Evolutionary conservation across 768 basidiomycete species (phyloP), one percentile per base, ranked within the genome.

Genomic region (Leccinum olivaceopallidum): DNA sequence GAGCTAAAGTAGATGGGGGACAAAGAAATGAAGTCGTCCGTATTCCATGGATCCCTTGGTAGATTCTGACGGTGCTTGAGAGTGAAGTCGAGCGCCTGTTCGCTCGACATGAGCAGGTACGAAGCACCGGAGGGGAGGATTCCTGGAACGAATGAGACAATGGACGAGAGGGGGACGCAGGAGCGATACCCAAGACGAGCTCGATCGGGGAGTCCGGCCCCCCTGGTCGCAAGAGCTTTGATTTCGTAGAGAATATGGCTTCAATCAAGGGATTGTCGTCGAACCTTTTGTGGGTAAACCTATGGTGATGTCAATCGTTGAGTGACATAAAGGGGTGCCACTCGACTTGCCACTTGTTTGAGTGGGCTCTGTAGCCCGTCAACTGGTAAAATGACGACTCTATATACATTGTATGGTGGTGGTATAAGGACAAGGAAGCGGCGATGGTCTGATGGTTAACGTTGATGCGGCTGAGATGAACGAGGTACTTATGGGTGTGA

Each of bases 1-100:
- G 62, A 65, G 52, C 54, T 16, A 55, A 84, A 84, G 48, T 73
- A 67, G 36, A 84, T 80, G 1, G 83, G 83, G 0, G 83, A 84
- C 8, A 84, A 63, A 0, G 82, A 83, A 28, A 76, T 72, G 57
- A 81, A 82, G 9, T 76, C 65, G 5, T 55, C 57, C 5, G 71
- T 60, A 6, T 6, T 49, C 61, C 67, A 63, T 0, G 65, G 48
- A 0, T 50, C 56, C 32, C 67, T 68, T 42, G 63, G 67, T 24
- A 57, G 28, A 3, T 2, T 32, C n/a, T 67, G 63, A 5, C 58
- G 61, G 18, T 73, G 58, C 34, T 36, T 63, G 50, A 13, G 66
- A 5, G 66, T 63, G 62, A 68, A 75, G 22, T 37, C 39, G 34
- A 42, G 62, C 66, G 65, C 65, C 57, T 80, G 78, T 36, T 71